Evolutionary conservation across 306 rosid species (phyloP), one percentile per base, ranked within the genome.

Genomic region (Vicia villosa): DNA sequence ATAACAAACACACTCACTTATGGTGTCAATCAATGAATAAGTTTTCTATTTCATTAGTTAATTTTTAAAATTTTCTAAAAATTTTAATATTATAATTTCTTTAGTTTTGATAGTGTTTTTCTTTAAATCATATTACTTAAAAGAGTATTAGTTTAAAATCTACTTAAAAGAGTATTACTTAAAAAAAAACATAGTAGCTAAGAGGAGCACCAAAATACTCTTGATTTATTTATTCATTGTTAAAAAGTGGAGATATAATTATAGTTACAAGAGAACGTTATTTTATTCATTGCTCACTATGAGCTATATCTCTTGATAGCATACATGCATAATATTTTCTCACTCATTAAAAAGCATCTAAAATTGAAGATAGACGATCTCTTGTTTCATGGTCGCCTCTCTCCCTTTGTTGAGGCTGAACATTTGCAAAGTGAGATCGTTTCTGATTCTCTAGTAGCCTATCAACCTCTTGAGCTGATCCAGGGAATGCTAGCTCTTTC

Each of bases 381-480:
- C 26, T 62, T 28, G 32, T 37, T n/a, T 40, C 15, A 2, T 6
- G 26, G 0, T 6, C 11, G 41, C 26, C 69, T 3, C 28, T 59
- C 10, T 61, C 51, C 10, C 32, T 5, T 14, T 63, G 36, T 34
- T 77, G 62, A 16, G 69, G 36, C 20, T 70, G 70, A 21, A 52
- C 70, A 70, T 46, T 45, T 4, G 52, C 83, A 64, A 85, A 77
- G 75, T 70, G n/a, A 0, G 86, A 82, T n/a, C 70, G 46, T 8
- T 2, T 58, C 61, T 82, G 83, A 0, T 67, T 71, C 16, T 10
- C 13, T 32, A 82, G 10, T 12, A 79, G 65, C 49, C 22, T 66
- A 57, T 80, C 77, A 28, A 76, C 68, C 2, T 74, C 54, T 55
- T 42, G 5, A 26, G 69, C 73, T 34, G 80, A 34, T 0, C 83